Evolutionary conservation across 306 rosid species (phyloP), one percentile per base, ranked within the genome.

Genomic region (Oxytropis ochrocephala): DNA sequence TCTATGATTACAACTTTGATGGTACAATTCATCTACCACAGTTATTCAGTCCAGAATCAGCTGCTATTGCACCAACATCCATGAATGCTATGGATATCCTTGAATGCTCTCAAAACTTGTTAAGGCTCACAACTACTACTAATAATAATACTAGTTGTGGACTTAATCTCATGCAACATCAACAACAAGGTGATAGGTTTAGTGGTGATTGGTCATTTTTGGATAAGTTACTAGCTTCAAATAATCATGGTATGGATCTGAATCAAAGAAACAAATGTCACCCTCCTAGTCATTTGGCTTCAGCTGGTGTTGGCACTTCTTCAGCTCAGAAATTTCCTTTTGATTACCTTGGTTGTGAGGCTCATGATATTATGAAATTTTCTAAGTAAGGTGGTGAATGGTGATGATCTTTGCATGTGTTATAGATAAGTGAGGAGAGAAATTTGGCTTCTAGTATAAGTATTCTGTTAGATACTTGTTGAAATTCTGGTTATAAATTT

Each of bases 11-110:
- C 64, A 63, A 24, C 63, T 87, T 88, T 43, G 94, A 88, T 65
- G 88, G 81, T 0, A 82, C 93, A 35, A 81, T 87, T 87, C 96
- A 94, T 63, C 88, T 94, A 4, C 99, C 99, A 4, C 99, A 88
- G 76, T 63, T 94, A 46, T 87, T 91, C 81, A 87, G 96, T 50
- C 96, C 90, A 19, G 98, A 94, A 63, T 82, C 96, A 6, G 59
- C 83, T 3, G 71, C 60, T 1, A 58, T 64, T 7, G 55, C 73
- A 32, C 61, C 67, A 41, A 5, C 91, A 8, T 65, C 94, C 17
- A 69, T 87, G 74, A 89, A 75, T 75, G 65, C 85, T 41, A 64
- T 79, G 83, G 86, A 84, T 74, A 72, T 76, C 6, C 84, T 84
- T 57, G 90, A 89, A 58, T 88, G 91, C 55, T 82, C 91, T 47